These are phyloP conservation scores for Ophiostoma tasmaniense DNA, from an alignment of 2,329 filamentous ascomycete genomes.

Conservation along the genomic window DNA sequence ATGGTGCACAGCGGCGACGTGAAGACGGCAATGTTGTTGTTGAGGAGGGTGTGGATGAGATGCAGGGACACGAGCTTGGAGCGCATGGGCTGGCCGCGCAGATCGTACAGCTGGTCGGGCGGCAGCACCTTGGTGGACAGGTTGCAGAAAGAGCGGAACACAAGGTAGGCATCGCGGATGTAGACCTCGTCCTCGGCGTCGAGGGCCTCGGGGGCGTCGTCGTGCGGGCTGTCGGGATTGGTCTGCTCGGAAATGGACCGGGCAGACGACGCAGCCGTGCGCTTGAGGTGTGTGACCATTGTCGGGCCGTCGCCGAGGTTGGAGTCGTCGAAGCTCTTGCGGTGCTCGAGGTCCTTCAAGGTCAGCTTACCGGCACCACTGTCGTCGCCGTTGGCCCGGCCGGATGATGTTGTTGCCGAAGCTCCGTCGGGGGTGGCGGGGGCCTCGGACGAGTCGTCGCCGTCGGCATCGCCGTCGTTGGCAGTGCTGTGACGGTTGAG, in stretches of 20 bases:
- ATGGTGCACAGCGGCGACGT: slow-evolving; percentile 88
- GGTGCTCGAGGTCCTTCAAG: slow-evolving; percentile 57
- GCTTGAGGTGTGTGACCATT: slow-evolving; percentile 55
- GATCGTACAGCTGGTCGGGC: slow-evolving; percentile 83
- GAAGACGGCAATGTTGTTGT: slow-evolving; percentile 88
- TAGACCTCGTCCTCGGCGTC: slow-evolving; percentile 88
- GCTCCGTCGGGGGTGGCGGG: slow-evolving; percentile 23
- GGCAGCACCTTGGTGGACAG: slow-evolving; percentile 86
- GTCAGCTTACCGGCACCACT: slow-evolving; percentile 45
- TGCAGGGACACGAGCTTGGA: slow-evolving; percentile 94
- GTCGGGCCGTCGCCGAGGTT: slow-evolving; percentile 58
- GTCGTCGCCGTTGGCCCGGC: slow-evolving; percentile 16
- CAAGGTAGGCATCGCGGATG: slow-evolving; percentile 91
- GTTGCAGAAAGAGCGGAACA: slow-evolving; percentile 96
- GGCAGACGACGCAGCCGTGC: slow-evolving; percentile 25
- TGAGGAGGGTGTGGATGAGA: slow-evolving; percentile 87
- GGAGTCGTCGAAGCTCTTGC: slow-evolving; percentile 62
- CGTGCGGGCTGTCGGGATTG: slow-evolving; percentile 43
- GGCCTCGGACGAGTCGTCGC: slow-evolving; percentile 28
- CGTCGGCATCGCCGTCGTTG: slow-evolving; percentile 23
- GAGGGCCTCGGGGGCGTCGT: slow-evolving; percentile 51
- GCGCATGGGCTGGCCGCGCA: slow-evolving; percentile 92
- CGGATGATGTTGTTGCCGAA: slow-evolving; percentile 20
- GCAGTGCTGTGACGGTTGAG: slow-evolving; percentile 20
- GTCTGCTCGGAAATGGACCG: slow-evolving; percentile 47